Evolutionary conservation across 2,329 filamentous ascomycete species (phyloP).

Genomic region (Ophiobolus disseminans): DNA sequence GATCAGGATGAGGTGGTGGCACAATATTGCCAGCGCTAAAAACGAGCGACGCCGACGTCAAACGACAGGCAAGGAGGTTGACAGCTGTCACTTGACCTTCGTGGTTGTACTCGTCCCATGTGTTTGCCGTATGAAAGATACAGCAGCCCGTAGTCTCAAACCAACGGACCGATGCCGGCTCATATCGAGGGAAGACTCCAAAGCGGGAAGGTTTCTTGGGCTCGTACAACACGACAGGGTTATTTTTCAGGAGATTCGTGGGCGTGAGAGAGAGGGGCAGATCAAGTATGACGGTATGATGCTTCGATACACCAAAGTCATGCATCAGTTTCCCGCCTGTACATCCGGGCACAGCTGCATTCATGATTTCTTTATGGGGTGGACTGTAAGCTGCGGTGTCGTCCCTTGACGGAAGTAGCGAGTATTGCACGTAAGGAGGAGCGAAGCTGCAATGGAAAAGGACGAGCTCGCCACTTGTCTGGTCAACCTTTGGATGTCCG

Average conservation of each 20-base stretch:
- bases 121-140: constrained; percentile 76
- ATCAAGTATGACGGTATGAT: constrained; percentile 72
- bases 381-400: not conserved
- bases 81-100: constrained; percentile 54
- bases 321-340: constrained; percentile 76
- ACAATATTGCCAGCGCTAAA: constrained; percentile 70
- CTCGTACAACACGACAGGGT: constrained; percentile 67
- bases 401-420: constrained; percentile 56
- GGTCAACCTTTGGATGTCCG: constrained; percentile 72
- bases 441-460: constrained; percentile 72
- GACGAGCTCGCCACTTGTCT: constrained; percentile 68
- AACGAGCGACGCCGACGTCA: constrained; percentile 70
- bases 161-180: constrained; percentile 66
- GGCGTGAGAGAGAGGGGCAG: constrained; percentile 71
- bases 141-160: constrained; percentile 72
- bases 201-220: constrained; percentile 65
- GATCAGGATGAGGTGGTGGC: constrained; percentile 53
- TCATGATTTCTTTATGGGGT: constrained; percentile 50
- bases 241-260: constrained; percentile 63
- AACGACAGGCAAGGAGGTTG: constrained; percentile 70
- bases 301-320: constrained; percentile 72
- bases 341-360: constrained; percentile 66
- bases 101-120: constrained; percentile 64
- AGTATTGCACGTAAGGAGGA: constrained; percentile 72
- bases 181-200: constrained; percentile 70